Percentiles rank a stretch among this genome's conserved stretches.
Conservation (phyloP, 257 asterid species). For the Solanum tacnaense region DNA sequence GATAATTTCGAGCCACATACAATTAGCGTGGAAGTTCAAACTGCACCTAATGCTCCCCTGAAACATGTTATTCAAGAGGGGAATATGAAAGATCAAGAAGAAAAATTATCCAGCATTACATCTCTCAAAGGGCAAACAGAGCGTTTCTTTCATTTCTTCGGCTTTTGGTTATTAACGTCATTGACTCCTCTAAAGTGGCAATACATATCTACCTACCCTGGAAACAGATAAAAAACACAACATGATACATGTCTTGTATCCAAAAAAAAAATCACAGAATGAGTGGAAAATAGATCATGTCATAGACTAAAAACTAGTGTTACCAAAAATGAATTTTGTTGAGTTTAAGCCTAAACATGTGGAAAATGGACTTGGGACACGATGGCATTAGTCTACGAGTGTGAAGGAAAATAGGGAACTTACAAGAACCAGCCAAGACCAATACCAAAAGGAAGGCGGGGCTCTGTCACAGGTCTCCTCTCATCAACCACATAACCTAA, state of each 20-base stretch:
- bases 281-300: not conserved
- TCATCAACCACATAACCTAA: conserved; percentile 65
- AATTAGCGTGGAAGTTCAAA: not conserved
- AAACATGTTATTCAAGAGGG: not conserved
- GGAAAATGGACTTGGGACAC: not conserved
- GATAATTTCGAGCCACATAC: not conserved
- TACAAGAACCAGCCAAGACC: conserved; percentile 90
- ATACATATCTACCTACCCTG: not conserved
- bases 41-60: not conserved
- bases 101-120: not conserved
- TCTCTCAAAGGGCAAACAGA: not conserved
- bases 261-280: not conserved
- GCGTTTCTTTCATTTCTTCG: not conserved
- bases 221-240: not conserved
- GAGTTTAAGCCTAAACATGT: not conserved
- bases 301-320: not conserved
- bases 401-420: conserved; percentile 3
- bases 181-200: not conserved
- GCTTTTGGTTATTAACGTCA: not conserved
- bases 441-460: conserved; percentile 65
- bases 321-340: not conserved
- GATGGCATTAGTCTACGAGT: not conserved
- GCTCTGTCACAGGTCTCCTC: conserved; percentile 53
- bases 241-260: not conserved
- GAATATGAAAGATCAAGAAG: not conserved